A percentile compares a stretch with the other conserved stretches of the same genome.
These are phyloP conservation scores for Aspergillus tubingensis DNA, from an alignment of 2,329 filamentous ascomycete species.

Conservation along the genomic window DNA sequence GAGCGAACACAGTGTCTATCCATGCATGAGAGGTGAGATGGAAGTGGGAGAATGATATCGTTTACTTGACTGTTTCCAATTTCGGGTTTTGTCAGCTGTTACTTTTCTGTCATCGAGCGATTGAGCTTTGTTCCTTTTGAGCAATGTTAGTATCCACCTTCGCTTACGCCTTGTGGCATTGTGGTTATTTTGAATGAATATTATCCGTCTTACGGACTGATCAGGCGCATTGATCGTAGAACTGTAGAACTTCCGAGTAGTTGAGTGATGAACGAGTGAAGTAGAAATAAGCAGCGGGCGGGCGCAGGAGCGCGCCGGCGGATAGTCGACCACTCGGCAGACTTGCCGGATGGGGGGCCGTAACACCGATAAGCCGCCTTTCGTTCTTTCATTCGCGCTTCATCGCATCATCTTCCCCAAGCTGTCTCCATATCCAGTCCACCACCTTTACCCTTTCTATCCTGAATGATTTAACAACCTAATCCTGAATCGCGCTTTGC, in stretches of 20 bases:
- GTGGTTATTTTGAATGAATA: neutral
- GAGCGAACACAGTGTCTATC: neutral
- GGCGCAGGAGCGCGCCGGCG: neutral
- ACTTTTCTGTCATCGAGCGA: neutral
- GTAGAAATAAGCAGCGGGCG: constrained; percentile 3
- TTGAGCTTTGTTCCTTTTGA: neutral
- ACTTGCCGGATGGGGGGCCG: constrained; percentile 10
- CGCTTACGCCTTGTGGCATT: neutral
- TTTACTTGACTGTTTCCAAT: neutral
- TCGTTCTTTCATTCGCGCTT: neutral
- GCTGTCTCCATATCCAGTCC: neutral
- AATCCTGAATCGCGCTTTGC: neutral
- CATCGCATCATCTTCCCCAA: neutral
- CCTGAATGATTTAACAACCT: neutral
- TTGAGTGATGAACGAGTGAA: neutral
- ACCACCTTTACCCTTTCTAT: no score
- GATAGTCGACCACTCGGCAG: constrained; percentile 7
- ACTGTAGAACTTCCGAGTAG: neutral
- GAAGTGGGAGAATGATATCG: constrained; percentile 6
- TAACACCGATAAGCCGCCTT: constrained; percentile 5
- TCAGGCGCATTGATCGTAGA: neutral
- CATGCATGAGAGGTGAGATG: constrained; percentile 1
- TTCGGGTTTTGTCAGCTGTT: neutral
- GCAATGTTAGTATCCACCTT: neutral
- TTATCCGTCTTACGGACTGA: no score